phyloP scores from a whole-genome alignment of 176 grass and related monocot genomes.

The Coix lacrymajobi region DNA sequence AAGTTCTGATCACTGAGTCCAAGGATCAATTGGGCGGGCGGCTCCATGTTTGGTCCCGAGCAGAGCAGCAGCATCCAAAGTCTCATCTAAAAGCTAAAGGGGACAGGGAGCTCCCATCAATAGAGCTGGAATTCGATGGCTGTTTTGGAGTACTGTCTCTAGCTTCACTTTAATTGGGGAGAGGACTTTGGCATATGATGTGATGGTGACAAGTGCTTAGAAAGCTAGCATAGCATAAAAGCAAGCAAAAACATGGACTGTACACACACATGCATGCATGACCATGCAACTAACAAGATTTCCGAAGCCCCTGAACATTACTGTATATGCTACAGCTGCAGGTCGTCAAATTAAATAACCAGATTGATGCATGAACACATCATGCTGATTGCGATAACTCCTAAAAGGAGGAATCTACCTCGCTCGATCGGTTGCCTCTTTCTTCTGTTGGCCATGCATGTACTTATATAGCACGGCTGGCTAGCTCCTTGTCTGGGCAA shows the following conservation, averaged over 20 bases:
- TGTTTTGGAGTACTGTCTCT: slow-evolving; percentile 30
- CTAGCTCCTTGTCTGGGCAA: too few species aligned
- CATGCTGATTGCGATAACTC: too few species aligned
- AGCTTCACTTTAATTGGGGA: slow-evolving; percentile 26
- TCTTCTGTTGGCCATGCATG: too few species aligned
- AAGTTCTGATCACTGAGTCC: slow-evolving; percentile 24
- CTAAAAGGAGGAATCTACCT: too few species aligned
- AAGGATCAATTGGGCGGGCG: slow-evolving; percentile 23
- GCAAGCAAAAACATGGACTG: neutral
- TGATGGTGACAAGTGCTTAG: slow-evolving; percentile 36
- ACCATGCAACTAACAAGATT: neutral
- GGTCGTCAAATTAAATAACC: neutral
- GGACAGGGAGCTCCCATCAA: slow-evolving; percentile 46
- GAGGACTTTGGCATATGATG: slow-evolving; percentile 42
- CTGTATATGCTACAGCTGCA: too few species aligned
- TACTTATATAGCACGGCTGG: too few species aligned
- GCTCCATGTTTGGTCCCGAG: slow-evolving; percentile 35
- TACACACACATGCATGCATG: neutral
- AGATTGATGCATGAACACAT: too few species aligned
- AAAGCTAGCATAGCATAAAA: slow-evolving; percentile 13
- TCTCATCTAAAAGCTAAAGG: slow-evolving; percentile 45
- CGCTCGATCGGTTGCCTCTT: too few species aligned
- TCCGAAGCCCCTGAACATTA: too few species aligned
- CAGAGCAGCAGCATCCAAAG: slow-evolving; percentile 45
- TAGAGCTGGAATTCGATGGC: slow-evolving; percentile 49